Percentiles rank a stretch among this genome's conserved stretches.
Conservation (phyloP, 805 yeast genomes). For the Hanseniaspora pseudoguilliermondii region DNA sequence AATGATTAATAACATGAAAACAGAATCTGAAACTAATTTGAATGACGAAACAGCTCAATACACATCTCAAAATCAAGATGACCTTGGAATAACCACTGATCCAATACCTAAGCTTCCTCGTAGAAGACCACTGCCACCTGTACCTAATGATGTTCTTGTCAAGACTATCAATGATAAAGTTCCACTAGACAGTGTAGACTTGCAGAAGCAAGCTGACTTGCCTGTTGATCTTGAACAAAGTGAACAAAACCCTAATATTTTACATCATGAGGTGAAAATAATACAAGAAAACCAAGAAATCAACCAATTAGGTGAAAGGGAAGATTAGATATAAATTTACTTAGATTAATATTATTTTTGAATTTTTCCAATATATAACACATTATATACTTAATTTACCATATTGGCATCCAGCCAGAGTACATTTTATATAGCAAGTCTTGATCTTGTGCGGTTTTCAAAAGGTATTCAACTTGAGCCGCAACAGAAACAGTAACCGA, state of each 20-base stretch:
- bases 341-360: neutral
- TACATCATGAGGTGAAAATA: neutral
- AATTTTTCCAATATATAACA: neutral
- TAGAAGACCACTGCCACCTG: conserved; percentile 22
- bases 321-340: neutral
- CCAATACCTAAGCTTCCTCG: conserved; percentile 15
- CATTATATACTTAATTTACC: conserved; percentile 26
- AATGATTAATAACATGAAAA: conserved; percentile 1
- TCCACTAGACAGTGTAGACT: neutral
- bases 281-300: neutral
- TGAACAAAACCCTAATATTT: conserved; percentile 8
- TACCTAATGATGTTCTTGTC: conserved; percentile 8
- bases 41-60: conserved; percentile 13
- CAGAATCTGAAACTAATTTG: conserved; percentile 9
- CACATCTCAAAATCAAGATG: neutral
- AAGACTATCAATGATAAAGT: conserved; percentile 1
- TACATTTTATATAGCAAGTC: conserved; percentile 75
- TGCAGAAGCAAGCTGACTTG: neutral
- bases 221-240: conserved; percentile 2
- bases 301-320: too few relatives aligned
- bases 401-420: conserved; percentile 81
- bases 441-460: conserved; percentile 64
- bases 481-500: conserved; percentile 79
- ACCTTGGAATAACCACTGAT: neutral
- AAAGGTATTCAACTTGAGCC: conserved; percentile 83